Evolutionary conservation across 2,329 filamentous ascomycete species (phyloP), one percentile per base, ranked within the genome.

Genomic region (Pseudocercospora crystallina): DNA sequence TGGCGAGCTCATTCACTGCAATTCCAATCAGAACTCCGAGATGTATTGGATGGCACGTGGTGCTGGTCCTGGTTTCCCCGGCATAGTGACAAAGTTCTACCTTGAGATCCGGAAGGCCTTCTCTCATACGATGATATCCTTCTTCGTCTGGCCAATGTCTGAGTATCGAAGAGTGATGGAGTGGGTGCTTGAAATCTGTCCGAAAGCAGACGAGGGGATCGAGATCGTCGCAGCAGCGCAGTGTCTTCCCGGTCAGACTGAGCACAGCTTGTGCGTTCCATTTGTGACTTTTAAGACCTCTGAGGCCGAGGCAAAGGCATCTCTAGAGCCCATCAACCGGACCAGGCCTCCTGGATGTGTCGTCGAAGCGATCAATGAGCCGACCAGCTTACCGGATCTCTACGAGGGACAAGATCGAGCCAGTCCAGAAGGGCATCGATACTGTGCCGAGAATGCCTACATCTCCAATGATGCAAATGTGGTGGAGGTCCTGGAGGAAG

Each of bases 391-490:
- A 7, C 60, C 59, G 7, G 49, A 67, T 5, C 64, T 79, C 53
- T 80, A 79, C 60, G 55, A 46, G 9, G 63, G 67, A 12, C 77
- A 81, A 62, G 67, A 64, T 1, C 57, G 59, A 0, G 73, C 75
- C n/a, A 78, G 79, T 58, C 79, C 79, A 0, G 53, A 65, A n/a
- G 65, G 64, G 2, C 74, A 78, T 65, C 71, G 77, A 5, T 81
- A 80, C 63, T 71, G 68, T 44, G 68, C 69, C 2, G 78, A 81
- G 45, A 81, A 81, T 57, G 72, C 69, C 0, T 81, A 79, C 59
- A 61, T 81, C 17, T 49, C 63, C 3, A 75, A 80, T 59, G 71
- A 77, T 33, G 69, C 66, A 1, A 73, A 80, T 55, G 72, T 80
- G 0, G 62, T 71, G 0, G 58, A 63, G 1, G 71, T 77, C 0